Conservation (phyloP, 306 rosid species). For the Gynostemma pentaphyllum region DNA sequence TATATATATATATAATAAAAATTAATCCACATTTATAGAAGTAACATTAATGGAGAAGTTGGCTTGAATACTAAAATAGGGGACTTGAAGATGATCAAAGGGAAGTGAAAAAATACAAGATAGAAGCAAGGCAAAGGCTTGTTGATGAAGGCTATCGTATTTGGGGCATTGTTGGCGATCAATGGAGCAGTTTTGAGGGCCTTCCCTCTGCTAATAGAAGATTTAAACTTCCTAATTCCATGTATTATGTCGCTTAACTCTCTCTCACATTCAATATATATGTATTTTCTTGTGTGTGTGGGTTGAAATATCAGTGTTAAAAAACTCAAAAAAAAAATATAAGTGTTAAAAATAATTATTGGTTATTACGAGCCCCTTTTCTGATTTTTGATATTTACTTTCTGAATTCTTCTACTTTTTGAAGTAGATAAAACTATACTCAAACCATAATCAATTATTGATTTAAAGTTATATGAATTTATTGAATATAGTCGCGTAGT, state of each 20-base stretch:
- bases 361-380: too few relatives aligned
- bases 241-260: conserved; percentile 27
- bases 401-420: too few relatives aligned
- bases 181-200: conserved; percentile 61
- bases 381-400: too few relatives aligned
- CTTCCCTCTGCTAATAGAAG: conserved; percentile 39
- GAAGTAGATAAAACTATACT: too few relatives aligned
- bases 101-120: conserved; percentile 36
- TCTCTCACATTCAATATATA: neutral
- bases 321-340: too few relatives aligned
- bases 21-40: too few relatives aligned
- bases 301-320: neutral
- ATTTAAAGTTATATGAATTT: too few relatives aligned
- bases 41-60: neutral
- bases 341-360: too few relatives aligned
- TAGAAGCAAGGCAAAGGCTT: conserved; percentile 27
- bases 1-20: too few relatives aligned
- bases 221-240: conserved; percentile 57
- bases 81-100: conserved; percentile 44
- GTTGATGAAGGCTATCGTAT: conserved; percentile 42
- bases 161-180: conserved; percentile 59
- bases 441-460: too few relatives aligned
- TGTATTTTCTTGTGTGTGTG: neutral
- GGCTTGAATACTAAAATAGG: conserved; percentile 19
- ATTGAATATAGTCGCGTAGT: too few relatives aligned